phyloP scores from a whole-genome alignment of 139 green algal species.

The Picochlorum sp. region DNA sequence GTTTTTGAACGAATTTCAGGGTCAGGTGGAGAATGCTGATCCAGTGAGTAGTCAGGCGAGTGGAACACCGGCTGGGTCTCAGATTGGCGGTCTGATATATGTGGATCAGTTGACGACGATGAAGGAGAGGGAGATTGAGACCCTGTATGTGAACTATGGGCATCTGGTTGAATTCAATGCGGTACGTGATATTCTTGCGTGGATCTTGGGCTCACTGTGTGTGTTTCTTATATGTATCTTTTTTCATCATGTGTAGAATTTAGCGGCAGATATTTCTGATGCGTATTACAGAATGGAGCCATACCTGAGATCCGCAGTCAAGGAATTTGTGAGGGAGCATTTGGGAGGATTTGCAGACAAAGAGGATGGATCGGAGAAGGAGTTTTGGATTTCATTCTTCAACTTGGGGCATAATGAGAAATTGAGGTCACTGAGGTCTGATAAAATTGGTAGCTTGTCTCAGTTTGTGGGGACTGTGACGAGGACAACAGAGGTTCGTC shows the following conservation, averaged over 20 bases:
- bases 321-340: constrained; percentile 63
- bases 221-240: constrained; percentile 1
- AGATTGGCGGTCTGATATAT: constrained; percentile 21
- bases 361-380: constrained; percentile 51
- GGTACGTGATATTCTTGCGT: no score
- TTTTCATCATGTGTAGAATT: constrained; percentile 6
- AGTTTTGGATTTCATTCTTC: constrained; percentile 82
- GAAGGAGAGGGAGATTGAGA: constrained; percentile 44
- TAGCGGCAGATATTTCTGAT: constrained; percentile 23
- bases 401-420: constrained; percentile 41
- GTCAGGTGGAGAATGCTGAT: constrained; percentile 2
- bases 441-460: constrained; percentile 41
- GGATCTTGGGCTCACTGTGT: no score
- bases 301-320: constrained; percentile 56
- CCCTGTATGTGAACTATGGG: constrained; percentile 68
- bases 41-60: constrained; percentile 20
- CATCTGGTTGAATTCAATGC: constrained; percentile 59
- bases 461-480: constrained; percentile 84
- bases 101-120: constrained; percentile 41
- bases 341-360: constrained; percentile 38
- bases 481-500: constrained; percentile 85
- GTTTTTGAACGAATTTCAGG: constrained; percentile 27
- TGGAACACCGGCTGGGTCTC: constrained; percentile 7
- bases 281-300: constrained; percentile 61
- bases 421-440: constrained; percentile 33